A percentile compares a stretch with the other conserved stretches of the same genome.
Evolutionary conservation across 2,329 filamentous ascomycete species (phyloP).

Genomic region (Colletotrichum eremochloae): DNA sequence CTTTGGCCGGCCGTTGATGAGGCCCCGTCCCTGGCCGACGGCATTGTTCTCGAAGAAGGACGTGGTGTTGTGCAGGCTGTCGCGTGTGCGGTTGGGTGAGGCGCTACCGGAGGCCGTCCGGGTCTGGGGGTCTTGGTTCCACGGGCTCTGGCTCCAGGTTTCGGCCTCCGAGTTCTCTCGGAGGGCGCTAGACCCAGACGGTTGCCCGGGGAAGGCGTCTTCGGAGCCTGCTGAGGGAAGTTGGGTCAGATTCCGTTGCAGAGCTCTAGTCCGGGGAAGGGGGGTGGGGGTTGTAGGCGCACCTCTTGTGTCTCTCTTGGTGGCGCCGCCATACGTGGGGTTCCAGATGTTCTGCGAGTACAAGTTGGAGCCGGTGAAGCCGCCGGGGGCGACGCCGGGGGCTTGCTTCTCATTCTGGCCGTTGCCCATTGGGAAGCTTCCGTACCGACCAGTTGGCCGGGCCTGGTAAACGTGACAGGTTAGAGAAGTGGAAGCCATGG

Average conservation of each 20-base stretch:
- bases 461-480: constrained; percentile 48
- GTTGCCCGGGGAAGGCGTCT: constrained; percentile 47
- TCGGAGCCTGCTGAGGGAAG: constrained; percentile 13
- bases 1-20: constrained; percentile 50
- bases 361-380: constrained; percentile 53
- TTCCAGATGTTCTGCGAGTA: constrained; percentile 56
- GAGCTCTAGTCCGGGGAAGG: neutral
- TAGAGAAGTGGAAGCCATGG: constrained; percentile 38
- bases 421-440: constrained; percentile 53
- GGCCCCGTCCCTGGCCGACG: constrained; percentile 56
- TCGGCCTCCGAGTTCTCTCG: constrained; percentile 78
- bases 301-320: constrained; percentile 64
- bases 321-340: constrained; percentile 56
- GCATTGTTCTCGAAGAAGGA: constrained; percentile 63
- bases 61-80: constrained; percentile 60
- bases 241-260: constrained; percentile 48
- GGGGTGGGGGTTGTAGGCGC: constrained; percentile 43
- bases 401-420: constrained; percentile 48
- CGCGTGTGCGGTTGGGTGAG: constrained; percentile 70
- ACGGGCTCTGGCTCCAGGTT: constrained; percentile 70
- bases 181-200: constrained; percentile 78
- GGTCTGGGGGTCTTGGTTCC: constrained; percentile 67
- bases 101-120: constrained; percentile 64
- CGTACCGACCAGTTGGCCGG: constrained; percentile 55
- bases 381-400: constrained; percentile 53